Evolutionary conservation across 176 grass and related monocot species (phyloP).

Genomic region (Carex scoparia): DNA sequence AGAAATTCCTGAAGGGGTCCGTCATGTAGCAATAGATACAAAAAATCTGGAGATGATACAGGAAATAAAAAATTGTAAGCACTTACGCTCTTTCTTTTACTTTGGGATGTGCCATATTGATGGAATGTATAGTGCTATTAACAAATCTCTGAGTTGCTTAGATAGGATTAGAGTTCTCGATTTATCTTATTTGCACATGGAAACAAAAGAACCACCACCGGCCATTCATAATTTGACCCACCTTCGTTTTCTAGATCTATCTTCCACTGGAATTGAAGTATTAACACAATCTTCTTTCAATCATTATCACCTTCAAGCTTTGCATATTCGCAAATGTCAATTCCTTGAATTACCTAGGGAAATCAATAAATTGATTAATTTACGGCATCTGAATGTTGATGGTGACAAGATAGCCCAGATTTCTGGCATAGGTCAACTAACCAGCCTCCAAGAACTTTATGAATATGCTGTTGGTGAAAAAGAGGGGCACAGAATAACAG

Average conservation of each 20-base stretch:
- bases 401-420: not conserved
- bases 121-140: constrained; percentile 14
- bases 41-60: constrained; percentile 19
- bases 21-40: constrained; percentile 42
- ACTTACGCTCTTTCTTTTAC: constrained; percentile 38
- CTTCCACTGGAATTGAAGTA: constrained; percentile 29
- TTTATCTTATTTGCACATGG: constrained; percentile 37
- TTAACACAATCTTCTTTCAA: constrained; percentile 33
- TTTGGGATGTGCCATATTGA: constrained; percentile 18
- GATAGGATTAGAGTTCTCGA: constrained; percentile 38
- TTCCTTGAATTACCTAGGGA: constrained; percentile 14
- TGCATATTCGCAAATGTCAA: constrained; percentile 31
- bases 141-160: constrained; percentile 27
- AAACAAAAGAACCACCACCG: constrained; percentile 25
- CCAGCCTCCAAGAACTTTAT: constrained; percentile 29
- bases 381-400: constrained; percentile 26
- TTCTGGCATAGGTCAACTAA: constrained; percentile 33
- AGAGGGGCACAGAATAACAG: constrained; percentile 28
- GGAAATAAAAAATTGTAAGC: constrained; percentile 14
- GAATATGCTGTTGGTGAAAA: not conserved
- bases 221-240: constrained; percentile 33
- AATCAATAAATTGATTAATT: constrained; percentile 22
- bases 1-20: constrained; percentile 27
- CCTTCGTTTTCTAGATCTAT: constrained; percentile 49
- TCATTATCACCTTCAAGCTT: constrained; percentile 49